phyloP scores from a whole-genome alignment of 345 rosid species.

The Adansonia digitata region DNA sequence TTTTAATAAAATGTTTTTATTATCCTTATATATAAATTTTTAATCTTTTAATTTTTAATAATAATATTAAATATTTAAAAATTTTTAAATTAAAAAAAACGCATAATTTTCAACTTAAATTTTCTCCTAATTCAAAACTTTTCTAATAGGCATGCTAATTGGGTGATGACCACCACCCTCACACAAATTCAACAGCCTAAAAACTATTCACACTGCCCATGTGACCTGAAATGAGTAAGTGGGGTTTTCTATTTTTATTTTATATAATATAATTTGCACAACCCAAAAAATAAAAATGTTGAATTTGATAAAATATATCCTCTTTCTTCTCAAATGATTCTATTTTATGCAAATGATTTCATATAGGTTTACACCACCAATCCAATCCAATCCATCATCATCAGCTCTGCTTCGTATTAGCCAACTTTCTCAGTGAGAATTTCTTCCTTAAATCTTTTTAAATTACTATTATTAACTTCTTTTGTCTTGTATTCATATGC shows the following conservation, averaged over 20 bases:
- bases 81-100: no score
- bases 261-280: not conserved
- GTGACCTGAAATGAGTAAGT: conserved; percentile 2
- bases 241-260: not conserved
- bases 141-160: no score
- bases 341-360: not conserved
- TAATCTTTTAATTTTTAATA: no score
- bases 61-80: no score
- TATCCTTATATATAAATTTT: no score
- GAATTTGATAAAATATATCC: not conserved
- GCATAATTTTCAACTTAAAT: no score
- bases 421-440: not conserved
- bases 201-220: not conserved
- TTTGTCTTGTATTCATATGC: not conserved
- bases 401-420: conserved; percentile 2
- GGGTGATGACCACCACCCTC: not conserved
- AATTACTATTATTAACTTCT: not conserved
- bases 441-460: not conserved
- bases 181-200: not conserved
- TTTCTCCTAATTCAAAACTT: no score
- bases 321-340: not conserved
- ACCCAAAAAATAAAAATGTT: not conserved
- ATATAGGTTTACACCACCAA: not conserved
- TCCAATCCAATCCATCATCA: not conserved
- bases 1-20: no score